A percentile compares a stretch with the other conserved stretches of the same genome.
Evolutionary conservation across 345 rosid species (phyloP).

Genomic region (Gossypium anomalum): DNA sequence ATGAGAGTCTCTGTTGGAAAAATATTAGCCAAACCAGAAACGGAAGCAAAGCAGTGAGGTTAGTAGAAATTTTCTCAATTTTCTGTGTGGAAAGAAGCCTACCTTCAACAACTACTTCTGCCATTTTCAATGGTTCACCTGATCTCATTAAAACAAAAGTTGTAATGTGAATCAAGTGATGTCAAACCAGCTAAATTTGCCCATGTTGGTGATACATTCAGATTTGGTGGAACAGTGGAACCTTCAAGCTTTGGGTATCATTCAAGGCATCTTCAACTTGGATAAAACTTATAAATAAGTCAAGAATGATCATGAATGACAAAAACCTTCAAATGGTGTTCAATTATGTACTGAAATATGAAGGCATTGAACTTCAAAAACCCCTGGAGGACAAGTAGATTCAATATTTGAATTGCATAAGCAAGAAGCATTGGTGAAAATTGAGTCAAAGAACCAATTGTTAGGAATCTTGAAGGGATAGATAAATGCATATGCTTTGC

Average conservation of each 20-base stretch:
- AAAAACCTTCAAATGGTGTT: conserved; percentile 68
- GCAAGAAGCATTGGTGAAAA: too few relatives aligned
- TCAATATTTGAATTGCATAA: too few relatives aligned
- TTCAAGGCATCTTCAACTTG: too few relatives aligned
- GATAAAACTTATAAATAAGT: not conserved
- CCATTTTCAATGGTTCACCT: conserved; percentile 85
- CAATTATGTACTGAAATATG: conserved; percentile 73
- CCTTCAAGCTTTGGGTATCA: not conserved
- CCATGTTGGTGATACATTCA: not conserved
- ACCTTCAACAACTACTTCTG: conserved; percentile 42
- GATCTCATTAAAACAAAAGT: conserved; percentile 19
- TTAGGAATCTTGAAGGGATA: too few relatives aligned
- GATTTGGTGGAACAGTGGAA: not conserved
- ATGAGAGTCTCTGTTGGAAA: conserved; percentile 61
- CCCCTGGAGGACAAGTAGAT: conserved; percentile 22
- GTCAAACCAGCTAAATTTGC: not conserved
- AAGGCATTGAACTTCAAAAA: conserved; percentile 74
- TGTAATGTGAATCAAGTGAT: not conserved
- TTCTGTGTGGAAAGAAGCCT: conserved; percentile 45
- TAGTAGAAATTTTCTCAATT: conserved; percentile 44
- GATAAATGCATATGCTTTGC: too few relatives aligned
- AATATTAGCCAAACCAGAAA: conserved; percentile 36
- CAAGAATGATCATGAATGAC: conserved; percentile 11
- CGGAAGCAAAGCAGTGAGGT: conserved; percentile 56
- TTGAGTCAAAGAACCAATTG: too few relatives aligned